Evolutionary conservation across 176 grass and related monocot genomes (phyloP), one percentile per base, ranked within the genome.

Genomic region (Avena eriantha): DNA sequence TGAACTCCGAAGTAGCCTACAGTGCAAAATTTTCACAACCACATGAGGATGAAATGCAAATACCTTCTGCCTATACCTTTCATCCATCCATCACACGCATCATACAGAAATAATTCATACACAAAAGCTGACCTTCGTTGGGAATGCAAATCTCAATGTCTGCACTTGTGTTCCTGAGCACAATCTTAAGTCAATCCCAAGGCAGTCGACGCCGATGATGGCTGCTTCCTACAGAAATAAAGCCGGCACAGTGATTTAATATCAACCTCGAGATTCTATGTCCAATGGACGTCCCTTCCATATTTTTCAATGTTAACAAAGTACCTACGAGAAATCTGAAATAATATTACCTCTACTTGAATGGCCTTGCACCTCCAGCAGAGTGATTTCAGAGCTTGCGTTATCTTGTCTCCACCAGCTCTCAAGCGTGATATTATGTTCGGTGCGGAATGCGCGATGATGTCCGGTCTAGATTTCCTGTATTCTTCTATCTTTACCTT

Each of bases 121-220:
- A 54, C 21, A 69, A 59, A 58, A 80, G 23, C 63, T 79, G 19
- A 98, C 96, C 82, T 83, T 90, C 78, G 73, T 80, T 49, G 86
- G 73, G 54, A 98, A 98, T 36, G 92, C 89, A 89, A 98, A 95
- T 89, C 93, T 95, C 74, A 98, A 26, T 14, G 94, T 93, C 77
- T 95, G 90, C 57, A 98, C 83, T 88, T 94, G 93, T 58, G 90
- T 95, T 89, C 91, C 91, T 49, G 93, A 93, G 43, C 96, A 98
- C 65, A 98, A 82, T 94, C 92, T 91, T 81, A 98, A 79, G 73
- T 98, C 96, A 70, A 98, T 95, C 18, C 96, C 93, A 80, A 95
- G 92, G 73, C 93, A 94, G 43, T 98, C 96, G 35, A 95, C 88
- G 24, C 93, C 93, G 22, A 98, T 94, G 56, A 95, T 85, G 17